Conservation (phyloP, 495 filamentous ascomycete species). For the Mytilinidion resinicola region DNA sequence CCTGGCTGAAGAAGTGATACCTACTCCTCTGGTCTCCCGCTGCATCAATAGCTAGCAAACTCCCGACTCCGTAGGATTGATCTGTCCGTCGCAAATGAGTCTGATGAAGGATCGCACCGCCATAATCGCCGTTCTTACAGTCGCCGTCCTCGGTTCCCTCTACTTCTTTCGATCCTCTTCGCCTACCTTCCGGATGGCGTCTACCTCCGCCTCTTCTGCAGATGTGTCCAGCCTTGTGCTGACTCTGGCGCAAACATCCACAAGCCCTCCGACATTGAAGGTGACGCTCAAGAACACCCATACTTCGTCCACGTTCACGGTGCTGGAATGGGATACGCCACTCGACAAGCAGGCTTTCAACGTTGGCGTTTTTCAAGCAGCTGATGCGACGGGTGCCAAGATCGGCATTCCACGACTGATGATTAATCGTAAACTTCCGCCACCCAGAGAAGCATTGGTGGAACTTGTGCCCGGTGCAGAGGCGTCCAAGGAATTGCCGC, state of each 20-base stretch:
- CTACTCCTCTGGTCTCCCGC: neutral
- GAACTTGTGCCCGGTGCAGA: constrained; percentile 18
- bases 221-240: constrained; percentile 15
- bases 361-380: constrained; percentile 16
- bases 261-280: constrained; percentile 10
- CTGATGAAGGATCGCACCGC: constrained; percentile 14
- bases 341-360: constrained; percentile 19
- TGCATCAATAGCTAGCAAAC: no score
- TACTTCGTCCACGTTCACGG: constrained; percentile 14
- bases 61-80: no score
- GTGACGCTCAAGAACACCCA: constrained; percentile 20
- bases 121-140: constrained; percentile 13
- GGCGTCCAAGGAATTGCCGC: constrained; percentile 11
- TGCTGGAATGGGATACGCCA: constrained; percentile 25
- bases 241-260: constrained; percentile 22
- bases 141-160: constrained; percentile 16
- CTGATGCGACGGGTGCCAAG: constrained; percentile 12
- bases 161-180: constrained; percentile 14
- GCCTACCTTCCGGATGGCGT: neutral
- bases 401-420: constrained; percentile 8
- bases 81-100: no score
- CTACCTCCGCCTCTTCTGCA: neutral
- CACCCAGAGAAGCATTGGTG: constrained; percentile 11
- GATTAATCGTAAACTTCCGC: constrained; percentile 20
- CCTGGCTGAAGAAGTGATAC: neutral